Evolutionary conservation across 768 basidiomycete genomes (phyloP).

Genomic region (Naganishia antarctica): DNA sequence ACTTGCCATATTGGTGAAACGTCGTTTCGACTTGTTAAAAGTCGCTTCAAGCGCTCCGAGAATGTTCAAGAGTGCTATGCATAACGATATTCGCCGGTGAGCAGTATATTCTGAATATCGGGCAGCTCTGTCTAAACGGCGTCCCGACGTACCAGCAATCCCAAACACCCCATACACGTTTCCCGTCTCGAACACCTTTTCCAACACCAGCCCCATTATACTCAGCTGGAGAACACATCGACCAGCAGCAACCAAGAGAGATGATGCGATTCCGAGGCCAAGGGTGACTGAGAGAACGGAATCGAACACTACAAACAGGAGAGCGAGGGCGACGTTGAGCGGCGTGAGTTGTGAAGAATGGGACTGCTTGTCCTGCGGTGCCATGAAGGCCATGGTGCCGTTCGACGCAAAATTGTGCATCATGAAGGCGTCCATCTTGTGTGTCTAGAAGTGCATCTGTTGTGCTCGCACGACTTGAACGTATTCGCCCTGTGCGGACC

Average conservation of each 20-base stretch:
- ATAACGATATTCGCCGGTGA: neutral
- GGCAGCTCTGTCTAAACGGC: too few species aligned
- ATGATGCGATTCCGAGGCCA: conserved; percentile 64
- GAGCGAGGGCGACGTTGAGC: conserved; percentile 69
- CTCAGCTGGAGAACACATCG: conserved; percentile 75
- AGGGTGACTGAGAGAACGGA: conserved; percentile 62
- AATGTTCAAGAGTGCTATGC: conserved; percentile 63
- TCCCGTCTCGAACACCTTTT: conserved; percentile 69
- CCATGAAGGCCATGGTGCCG: neutral
- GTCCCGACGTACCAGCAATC: conserved; percentile 61
- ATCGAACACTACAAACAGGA: conserved; percentile 71
- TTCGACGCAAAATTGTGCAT: neutral
- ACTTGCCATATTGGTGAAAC: conserved; percentile 65
- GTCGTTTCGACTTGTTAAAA: conserved; percentile 69
- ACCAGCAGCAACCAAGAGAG: conserved; percentile 64
- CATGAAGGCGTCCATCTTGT: conserved; percentile 2
- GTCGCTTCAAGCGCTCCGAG: conserved; percentile 75
- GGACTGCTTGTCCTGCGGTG: conserved; percentile 6
- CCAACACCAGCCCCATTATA: conserved; percentile 65
- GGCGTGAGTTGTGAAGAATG: conserved; percentile 55
- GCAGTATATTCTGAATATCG: too few species aligned
- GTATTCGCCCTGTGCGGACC: too few species aligned
- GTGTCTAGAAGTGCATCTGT: neutral
- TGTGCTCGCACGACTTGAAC: too few species aligned
- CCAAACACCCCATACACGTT: conserved; percentile 69